These are phyloP conservation scores for Pleurotus giganteus DNA, from an alignment of 768 basidiomycete species.

Conservation along the genomic window DNA sequence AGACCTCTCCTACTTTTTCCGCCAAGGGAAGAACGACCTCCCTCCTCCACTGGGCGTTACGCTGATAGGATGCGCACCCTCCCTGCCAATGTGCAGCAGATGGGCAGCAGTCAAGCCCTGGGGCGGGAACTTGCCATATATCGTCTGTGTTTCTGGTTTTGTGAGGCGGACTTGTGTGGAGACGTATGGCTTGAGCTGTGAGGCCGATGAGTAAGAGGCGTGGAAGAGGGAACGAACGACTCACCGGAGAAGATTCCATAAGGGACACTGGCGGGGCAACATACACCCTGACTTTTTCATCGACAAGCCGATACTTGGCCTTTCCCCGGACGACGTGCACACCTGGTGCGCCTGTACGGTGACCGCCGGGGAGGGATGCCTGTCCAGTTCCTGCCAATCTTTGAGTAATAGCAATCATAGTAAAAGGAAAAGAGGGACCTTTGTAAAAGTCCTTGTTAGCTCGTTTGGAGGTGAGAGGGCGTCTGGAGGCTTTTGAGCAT, in stretches of 20 bases:
- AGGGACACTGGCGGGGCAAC: slow-evolving; percentile 75
- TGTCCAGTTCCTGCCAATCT: slow-evolving; percentile 68
- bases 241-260: slow-evolving; percentile 55
- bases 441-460: slow-evolving; percentile 98
- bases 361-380: slow-evolving; percentile 78
- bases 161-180: slow-evolving; percentile 40
- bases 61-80: no score
- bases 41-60: no score
- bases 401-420: neutral
- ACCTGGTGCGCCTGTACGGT: slow-evolving; percentile 86
- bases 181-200: slow-evolving; percentile 73
- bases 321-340: slow-evolving; percentile 76
- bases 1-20: no score
- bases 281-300: slow-evolving; percentile 81
- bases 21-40: no score
- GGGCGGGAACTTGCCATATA: slow-evolving; percentile 37
- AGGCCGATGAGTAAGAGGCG: slow-evolving; percentile 3
- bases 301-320: slow-evolving; percentile 77
- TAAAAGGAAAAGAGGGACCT: slow-evolving; percentile 42
- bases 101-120: slow-evolving; percentile 42
- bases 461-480: slow-evolving; percentile 78
- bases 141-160: slow-evolving; percentile 28
- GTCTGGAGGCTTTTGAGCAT: slow-evolving; percentile 81
- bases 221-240: slow-evolving; percentile 20
- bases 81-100: slow-evolving; percentile 34